These are phyloP conservation scores for Colletotrichum sojae DNA, from an alignment of 2,329 filamentous ascomycete species.

Conservation along the genomic window DNA sequence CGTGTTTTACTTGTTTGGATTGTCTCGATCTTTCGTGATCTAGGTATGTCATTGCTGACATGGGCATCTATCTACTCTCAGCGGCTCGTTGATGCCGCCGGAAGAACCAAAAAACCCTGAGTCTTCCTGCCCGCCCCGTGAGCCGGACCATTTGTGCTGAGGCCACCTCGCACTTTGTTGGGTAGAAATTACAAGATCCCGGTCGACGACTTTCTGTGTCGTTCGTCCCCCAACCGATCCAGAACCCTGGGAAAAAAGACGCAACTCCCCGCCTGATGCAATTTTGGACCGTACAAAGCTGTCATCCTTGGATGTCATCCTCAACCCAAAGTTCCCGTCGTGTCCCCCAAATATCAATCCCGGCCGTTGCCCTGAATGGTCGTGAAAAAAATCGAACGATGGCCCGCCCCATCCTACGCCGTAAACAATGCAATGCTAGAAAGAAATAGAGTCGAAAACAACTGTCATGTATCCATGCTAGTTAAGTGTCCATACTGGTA, in stretches of 20 bases:
- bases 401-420: constrained; percentile 40
- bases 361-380: constrained; percentile 15
- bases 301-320: constrained; percentile 27
- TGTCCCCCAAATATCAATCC: constrained; percentile 19
- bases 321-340: constrained; percentile 19
- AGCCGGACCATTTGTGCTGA: background rate
- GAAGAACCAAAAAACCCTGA: constrained; percentile 7
- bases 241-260: constrained; percentile 18
- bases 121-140: background rate
- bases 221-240: background rate
- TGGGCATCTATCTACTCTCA: constrained; percentile 35
- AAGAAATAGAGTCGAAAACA: constrained; percentile 20
- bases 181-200: constrained; percentile 22
- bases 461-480: background rate
- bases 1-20: constrained; percentile 17
- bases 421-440: constrained; percentile 40
- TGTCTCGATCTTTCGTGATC: constrained; percentile 33
- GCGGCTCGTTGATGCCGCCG: background rate
- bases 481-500: background rate
- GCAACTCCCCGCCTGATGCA: constrained; percentile 40
- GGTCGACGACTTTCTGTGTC: background rate
- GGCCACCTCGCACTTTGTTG: constrained; percentile 1
- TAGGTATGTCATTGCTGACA: constrained; percentile 28
- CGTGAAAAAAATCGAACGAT: constrained; percentile 24
- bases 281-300: constrained; percentile 13